Base-by-base conservation (phyloP, 2,329 filamentous ascomycete species). In the Neonectria ditissima region DNA sequence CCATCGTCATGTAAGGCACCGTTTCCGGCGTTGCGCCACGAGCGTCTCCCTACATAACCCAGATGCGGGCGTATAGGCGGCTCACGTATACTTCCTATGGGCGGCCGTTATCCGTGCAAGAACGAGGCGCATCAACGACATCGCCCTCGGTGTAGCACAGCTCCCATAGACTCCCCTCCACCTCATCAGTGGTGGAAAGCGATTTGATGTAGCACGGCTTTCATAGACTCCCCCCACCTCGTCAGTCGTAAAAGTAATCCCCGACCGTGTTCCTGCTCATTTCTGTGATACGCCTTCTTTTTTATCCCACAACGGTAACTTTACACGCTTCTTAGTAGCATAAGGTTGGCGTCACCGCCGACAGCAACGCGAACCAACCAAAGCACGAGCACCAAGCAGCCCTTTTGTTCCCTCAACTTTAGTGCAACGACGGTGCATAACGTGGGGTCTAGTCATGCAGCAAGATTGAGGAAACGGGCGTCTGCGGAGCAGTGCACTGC, bases 1-100 rank as follows among this genome's bases (percentile, higher is more conserved):
- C 51, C 50, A 61, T 26, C 47, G 39, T 62, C 62, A 64, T 72
- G 64, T 62, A 72, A 72, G 69, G 69, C 59, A 72, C 69, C 60
- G 69, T 59, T 57, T 45, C 52, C 62, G 58, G 54, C 20, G 45
- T 28, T 52, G 47, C 52, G 30, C n/a, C 30, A 62, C 54, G 34
- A 34, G 26, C 22, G 43, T 47, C 22, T 51, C 53, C 44, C 24
- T 26, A 41, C 52, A 39, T 53, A 30, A 52, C 28, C 20, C 43
- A 43, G 52, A 57, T 56, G 45, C 47, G 44, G 59, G 30, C 53
- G 47, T 32, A 18, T 39, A 45, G 28, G 22, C 43, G 51, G 18
- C 48, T 28, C 34, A 13, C 9, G 22, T 37, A 37, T 37, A 37
- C 8, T n/a, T n/a, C n/a, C n/a, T n/a, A n/a, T 37, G 34, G 34